These are phyloP conservation scores for Inosperma sp. DNA, from an alignment of 768 basidiomycete genomes.

Conservation along the genomic window DNA sequence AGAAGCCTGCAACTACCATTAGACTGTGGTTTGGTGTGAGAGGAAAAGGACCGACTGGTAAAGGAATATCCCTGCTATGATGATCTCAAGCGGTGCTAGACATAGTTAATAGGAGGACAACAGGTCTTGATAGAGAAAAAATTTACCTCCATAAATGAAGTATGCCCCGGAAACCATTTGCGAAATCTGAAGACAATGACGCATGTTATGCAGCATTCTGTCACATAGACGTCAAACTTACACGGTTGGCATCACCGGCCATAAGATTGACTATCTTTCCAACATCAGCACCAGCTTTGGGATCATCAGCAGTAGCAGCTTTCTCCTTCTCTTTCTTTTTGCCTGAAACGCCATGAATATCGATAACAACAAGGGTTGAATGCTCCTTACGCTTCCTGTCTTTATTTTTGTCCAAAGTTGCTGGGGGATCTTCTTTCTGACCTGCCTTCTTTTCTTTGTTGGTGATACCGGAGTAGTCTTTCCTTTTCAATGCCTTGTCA, in stretches of 20 bases:
- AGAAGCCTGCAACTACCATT: conserved; percentile 42
- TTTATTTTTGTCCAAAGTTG: conserved; percentile 19
- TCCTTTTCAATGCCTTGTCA: conserved; percentile 80
- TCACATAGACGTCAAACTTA: conserved; percentile 20
- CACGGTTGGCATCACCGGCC: conserved; percentile 69
- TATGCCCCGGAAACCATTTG: conserved; percentile 53
- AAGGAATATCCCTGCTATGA: conserved; percentile 67
- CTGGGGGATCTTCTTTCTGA: conserved; percentile 20
- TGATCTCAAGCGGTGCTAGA: conserved; percentile 69
- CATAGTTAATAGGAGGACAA: not conserved
- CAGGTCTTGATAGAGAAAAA: not conserved
- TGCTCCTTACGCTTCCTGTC: conserved; percentile 19
- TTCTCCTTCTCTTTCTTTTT: conserved; percentile 35
- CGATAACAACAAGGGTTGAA: too few species aligned
- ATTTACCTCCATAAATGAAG: conserved; percentile 61
- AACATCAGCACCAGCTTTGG: conserved; percentile 75
- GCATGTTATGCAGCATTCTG: not conserved
- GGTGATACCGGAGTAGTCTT: conserved; percentile 77
- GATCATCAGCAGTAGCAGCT: conserved; percentile 44
- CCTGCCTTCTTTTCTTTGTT: conserved; percentile 33
- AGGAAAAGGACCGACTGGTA: conserved; percentile 54
- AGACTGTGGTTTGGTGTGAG: not conserved
- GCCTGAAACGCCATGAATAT: conserved; percentile 12
- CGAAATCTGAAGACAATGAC: conserved; percentile 34
- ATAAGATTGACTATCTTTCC: conserved; percentile 91